Conservation (phyloP, 495 filamentous ascomycete genomes). For the Thermothielavioides terrestris region DNA sequence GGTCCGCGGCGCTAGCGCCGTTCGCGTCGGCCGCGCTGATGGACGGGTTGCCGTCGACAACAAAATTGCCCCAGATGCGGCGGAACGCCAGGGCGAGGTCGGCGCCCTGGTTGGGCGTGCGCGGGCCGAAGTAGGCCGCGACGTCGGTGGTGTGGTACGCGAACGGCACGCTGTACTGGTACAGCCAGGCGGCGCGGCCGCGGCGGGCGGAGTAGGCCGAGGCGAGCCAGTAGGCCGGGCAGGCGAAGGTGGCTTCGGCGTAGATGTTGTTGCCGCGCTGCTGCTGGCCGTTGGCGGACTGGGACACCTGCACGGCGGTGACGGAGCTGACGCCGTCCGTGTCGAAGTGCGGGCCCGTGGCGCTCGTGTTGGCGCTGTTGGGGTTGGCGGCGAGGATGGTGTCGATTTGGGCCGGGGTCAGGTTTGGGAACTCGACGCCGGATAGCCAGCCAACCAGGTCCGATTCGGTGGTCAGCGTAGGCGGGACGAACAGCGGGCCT, state of each 20-base stretch:
- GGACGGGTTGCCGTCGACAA: conserved; percentile 43
- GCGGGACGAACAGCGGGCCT: conserved; percentile 33
- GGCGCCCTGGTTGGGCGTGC: conserved; percentile 13
- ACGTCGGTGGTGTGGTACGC: conserved; percentile 52
- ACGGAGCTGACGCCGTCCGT: conserved; percentile 16
- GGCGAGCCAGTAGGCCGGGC: conserved; percentile 56
- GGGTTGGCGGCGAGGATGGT: conserved; percentile 30
- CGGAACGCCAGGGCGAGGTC: conserved; percentile 30
- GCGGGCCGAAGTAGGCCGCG: conserved; percentile 41
- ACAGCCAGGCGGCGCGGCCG: conserved; percentile 38
- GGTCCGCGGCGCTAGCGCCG: conserved; percentile 23
- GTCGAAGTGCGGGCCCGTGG: conserved; percentile 18
- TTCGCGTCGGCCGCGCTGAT: conserved; percentile 39
- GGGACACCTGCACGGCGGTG: conserved; percentile 20
- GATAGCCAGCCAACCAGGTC: conserved; percentile 42
- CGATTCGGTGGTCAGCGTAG: conserved; percentile 38
- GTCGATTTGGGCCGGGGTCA: conserved; percentile 38
- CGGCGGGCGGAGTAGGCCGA: conserved; percentile 38
- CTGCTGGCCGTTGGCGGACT: conserved; percentile 24
- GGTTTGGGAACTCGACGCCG: conserved; percentile 36
- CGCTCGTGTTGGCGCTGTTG: conserved; percentile 13
- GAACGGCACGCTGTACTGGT: conserved; percentile 54
- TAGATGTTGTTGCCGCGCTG: conserved; percentile 45
- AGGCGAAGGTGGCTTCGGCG: conserved; percentile 54
- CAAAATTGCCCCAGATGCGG: conserved; percentile 47